phyloP scores from a whole-genome alignment of 257 asterid genomes.

The Agastache rugosa region DNA sequence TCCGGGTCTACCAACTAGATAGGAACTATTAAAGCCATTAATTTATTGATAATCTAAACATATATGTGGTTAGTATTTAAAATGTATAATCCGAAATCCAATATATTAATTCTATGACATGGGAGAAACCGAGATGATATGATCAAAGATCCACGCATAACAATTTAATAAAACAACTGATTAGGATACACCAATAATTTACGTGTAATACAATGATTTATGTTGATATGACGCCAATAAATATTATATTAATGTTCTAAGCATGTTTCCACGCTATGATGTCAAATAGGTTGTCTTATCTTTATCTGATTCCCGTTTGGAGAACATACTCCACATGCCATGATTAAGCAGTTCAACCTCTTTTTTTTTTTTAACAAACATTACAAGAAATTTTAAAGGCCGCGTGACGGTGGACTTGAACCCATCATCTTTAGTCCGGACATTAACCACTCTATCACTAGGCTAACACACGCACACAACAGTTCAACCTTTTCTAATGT shows the following conservation, averaged over 20 bases:
- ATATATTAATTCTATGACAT: background rate
- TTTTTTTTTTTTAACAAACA: too few relatives aligned
- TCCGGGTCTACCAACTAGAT: background rate
- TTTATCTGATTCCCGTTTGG: constrained; percentile 29
- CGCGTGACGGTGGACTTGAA: too few relatives aligned
- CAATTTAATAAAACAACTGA: constrained; percentile 7
- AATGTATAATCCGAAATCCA: background rate
- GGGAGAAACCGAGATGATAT: constrained; percentile 15
- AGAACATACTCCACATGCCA: constrained; percentile 27
- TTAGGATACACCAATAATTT: constrained; percentile 22
- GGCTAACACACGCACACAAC: too few relatives aligned
- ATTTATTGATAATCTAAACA: too few relatives aligned
- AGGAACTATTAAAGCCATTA: too few relatives aligned
- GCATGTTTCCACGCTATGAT: constrained; percentile 10
- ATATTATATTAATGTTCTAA: background rate
- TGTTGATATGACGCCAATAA: constrained; percentile 33
- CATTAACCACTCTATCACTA: too few relatives aligned
- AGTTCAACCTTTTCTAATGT: background rate
- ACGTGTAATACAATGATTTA: background rate
- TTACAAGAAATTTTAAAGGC: too few relatives aligned
- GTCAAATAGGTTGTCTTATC: constrained; percentile 27
- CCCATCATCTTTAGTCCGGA: too few relatives aligned
- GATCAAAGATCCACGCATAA: constrained; percentile 4
- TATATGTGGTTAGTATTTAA: background rate
- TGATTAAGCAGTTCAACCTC: background rate